Evolutionary conservation across 139 green algal species (phyloP).

Genomic region (Closterium sp.): DNA sequence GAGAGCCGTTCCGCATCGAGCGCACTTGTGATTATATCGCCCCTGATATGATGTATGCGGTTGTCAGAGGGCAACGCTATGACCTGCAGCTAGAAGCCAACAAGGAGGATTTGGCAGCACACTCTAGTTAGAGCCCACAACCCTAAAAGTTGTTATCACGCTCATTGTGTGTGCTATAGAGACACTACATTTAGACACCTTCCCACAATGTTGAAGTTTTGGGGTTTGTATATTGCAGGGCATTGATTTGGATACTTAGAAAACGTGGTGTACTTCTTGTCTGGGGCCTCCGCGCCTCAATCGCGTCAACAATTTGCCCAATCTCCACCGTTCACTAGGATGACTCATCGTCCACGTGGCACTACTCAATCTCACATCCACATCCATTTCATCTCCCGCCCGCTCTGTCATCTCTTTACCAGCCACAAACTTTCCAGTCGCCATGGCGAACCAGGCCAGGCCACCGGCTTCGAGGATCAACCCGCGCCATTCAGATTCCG

Average conservation of each 20-base stretch:
- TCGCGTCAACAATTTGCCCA: background rate
- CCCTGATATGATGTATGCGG: constrained; percentile 26
- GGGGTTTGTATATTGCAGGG: no score
- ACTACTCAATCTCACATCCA: background rate
- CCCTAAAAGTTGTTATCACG: no score
- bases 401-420: background rate
- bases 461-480: background rate
- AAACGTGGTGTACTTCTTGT: no score
- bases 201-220: no score
- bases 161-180: no score
- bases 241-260: no score
- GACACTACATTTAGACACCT: no score
- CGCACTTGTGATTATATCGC: constrained; percentile 25
- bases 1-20: constrained; percentile 32
- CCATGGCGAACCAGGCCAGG: background rate
- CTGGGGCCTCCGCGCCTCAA: background rate
- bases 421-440: background rate
- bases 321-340: background rate
- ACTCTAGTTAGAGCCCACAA: background rate
- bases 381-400: background rate
- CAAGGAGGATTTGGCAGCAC: background rate
- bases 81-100: constrained; percentile 9
- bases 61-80: constrained; percentile 18
- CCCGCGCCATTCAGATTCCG: no score
- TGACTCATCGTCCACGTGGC: background rate